These are phyloP conservation scores for Serendipita sp. DNA, from an alignment of 768 basidiomycete genomes.

Conservation along the genomic window DNA sequence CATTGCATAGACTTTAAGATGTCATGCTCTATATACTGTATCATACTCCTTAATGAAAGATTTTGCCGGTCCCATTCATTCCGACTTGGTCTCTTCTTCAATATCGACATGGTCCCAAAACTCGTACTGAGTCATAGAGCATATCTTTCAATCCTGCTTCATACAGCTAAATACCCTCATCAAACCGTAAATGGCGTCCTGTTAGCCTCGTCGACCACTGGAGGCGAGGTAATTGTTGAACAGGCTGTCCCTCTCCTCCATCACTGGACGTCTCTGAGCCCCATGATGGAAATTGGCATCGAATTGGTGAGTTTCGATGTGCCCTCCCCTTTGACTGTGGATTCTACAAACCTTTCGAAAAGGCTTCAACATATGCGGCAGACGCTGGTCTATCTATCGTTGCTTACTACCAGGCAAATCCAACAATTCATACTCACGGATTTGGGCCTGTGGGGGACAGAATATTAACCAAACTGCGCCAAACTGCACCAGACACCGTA, in stretches of 20 bases:
- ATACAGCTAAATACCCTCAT: constrained; percentile 68
- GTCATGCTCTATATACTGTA: no score
- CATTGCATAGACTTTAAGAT: no score
- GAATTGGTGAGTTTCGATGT: constrained; percentile 38
- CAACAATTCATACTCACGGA: constrained; percentile 40
- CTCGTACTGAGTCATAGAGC: constrained; percentile 33
- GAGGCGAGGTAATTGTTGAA: constrained; percentile 12
- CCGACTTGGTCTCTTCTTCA: background rate
- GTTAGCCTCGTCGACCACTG: constrained; percentile 32
- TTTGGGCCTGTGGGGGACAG: constrained; percentile 52
- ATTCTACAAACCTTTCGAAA: constrained; percentile 3
- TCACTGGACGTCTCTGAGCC: constrained; percentile 69
- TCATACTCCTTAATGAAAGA: no score
- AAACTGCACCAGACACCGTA: constrained; percentile 40
- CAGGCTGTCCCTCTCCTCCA: constrained; percentile 56
- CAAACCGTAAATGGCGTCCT: constrained; percentile 61
- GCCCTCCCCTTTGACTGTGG: background rate
- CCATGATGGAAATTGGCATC: constrained; percentile 75
- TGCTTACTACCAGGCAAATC: constrained; percentile 63
- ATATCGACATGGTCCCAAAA: background rate
- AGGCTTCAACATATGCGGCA: constrained; percentile 48
- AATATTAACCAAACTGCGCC: constrained; percentile 38
- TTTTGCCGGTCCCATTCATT: background rate
- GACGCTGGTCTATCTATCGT: constrained; percentile 38
- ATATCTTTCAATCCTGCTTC: constrained; percentile 59